phyloP scores from a whole-genome alignment of 2,329 filamentous ascomycete species.

The Chaetomium sp. region DNA sequence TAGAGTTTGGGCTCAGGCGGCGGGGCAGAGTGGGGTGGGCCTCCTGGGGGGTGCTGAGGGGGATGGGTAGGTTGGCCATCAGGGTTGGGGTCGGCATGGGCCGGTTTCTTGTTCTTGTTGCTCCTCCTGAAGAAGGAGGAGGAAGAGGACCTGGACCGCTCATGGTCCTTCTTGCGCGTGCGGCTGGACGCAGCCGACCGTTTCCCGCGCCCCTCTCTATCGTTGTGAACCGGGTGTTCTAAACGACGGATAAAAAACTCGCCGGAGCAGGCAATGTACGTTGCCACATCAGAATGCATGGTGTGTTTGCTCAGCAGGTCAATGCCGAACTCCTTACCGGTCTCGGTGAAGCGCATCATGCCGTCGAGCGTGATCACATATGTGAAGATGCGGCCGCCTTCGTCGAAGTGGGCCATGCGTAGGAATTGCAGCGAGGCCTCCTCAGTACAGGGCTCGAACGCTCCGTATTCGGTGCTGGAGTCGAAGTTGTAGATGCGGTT shows the following conservation, averaged over 20 bases:
- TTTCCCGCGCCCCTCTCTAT: neutral
- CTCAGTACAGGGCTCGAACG: constrained; percentile 57
- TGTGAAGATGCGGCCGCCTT: constrained; percentile 81
- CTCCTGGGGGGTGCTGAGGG: constrained; percentile 34
- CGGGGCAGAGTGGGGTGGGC: constrained; percentile 38
- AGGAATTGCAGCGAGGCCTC: constrained; percentile 75
- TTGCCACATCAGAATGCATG: constrained; percentile 89
- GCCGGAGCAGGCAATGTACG: constrained; percentile 85
- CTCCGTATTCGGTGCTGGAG: constrained; percentile 64
- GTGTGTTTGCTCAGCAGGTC: constrained; percentile 92
- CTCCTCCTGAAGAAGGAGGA: constrained; percentile 8
- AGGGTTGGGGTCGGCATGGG: constrained; percentile 27
- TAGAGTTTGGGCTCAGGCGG: constrained; percentile 54
- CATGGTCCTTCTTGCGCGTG: neutral
- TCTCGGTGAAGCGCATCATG: constrained; percentile 86
- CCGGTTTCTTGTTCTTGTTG: constrained; percentile 15
- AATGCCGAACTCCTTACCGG: constrained; percentile 90
- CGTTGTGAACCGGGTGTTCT: constrained; percentile 33
- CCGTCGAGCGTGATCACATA: constrained; percentile 87
- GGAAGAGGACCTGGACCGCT: neutral
- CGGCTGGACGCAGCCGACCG: neutral
- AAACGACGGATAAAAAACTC: constrained; percentile 84
- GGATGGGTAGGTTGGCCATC: constrained; percentile 44
- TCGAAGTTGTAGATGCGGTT: constrained; percentile 84
- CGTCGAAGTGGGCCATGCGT: constrained; percentile 77